phyloP scores from a whole-genome alignment of 2,329 filamentous ascomycete species.

The Lecanicillium sp. region DNA sequence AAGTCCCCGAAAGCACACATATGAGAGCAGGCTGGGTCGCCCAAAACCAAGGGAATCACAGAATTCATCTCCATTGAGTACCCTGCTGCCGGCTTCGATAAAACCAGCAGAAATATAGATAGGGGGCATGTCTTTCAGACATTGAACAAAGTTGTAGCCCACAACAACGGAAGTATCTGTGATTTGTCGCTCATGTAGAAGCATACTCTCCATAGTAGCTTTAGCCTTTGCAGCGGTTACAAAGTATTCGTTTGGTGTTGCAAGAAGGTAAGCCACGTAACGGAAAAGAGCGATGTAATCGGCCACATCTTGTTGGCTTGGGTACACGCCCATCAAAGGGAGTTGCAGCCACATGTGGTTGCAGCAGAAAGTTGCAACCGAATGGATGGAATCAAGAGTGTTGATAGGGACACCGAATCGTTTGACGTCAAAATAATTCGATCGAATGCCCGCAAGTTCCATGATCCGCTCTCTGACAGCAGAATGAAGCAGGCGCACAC shows the following conservation, averaged over 20 bases:
- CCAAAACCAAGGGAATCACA: conserved; percentile 9
- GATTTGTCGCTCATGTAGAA: conserved; percentile 24
- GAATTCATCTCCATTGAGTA: conserved; percentile 27
- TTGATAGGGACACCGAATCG: conserved; percentile 56
- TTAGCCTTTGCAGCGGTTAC: conserved; percentile 16
- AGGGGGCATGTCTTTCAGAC: conserved; percentile 26
- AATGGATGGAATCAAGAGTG: conserved; percentile 55
- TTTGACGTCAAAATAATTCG: conserved; percentile 51
- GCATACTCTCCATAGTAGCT: conserved; percentile 24
- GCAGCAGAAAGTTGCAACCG: conserved; percentile 55
- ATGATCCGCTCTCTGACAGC: conserved; percentile 56
- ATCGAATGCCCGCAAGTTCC: conserved; percentile 40
- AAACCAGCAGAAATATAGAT: conserved; percentile 25
- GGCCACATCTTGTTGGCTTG: conserved; percentile 45
- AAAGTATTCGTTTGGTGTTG: conserved; percentile 19
- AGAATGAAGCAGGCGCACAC: conserved; percentile 58
- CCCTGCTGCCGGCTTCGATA: conserved; percentile 27
- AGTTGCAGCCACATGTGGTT: conserved; percentile 53
- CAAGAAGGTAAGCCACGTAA: conserved; percentile 22
- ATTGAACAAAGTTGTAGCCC: conserved; percentile 29
- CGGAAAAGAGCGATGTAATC: conserved; percentile 55
- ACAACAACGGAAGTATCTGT: conserved; percentile 25
- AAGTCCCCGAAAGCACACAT: background rate
- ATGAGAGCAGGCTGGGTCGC: background rate
- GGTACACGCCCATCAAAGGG: conserved; percentile 54